Conservation (phyloP, 2,329 filamentous ascomycete genomes). For the Botryotinia narcissicola region DNA sequence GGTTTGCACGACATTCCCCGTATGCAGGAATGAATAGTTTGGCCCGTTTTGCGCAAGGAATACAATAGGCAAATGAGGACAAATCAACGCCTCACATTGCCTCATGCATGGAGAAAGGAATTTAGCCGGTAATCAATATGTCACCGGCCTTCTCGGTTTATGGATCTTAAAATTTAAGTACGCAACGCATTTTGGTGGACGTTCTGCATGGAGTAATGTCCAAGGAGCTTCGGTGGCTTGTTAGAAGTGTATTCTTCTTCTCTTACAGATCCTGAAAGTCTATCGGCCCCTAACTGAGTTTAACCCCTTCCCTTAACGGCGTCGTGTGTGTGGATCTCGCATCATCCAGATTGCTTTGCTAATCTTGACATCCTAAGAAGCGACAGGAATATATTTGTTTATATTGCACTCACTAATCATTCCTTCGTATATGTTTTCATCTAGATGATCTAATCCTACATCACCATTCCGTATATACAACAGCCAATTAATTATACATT, state of each 20-base stretch:
- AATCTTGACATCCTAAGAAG: not conserved
- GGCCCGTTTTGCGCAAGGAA: not conserved
- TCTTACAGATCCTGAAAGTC: not conserved
- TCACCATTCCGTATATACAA: not conserved
- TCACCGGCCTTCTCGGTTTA: not conserved
- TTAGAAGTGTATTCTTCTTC: not conserved
- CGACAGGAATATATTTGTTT: not conserved
- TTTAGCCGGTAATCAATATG: not conserved
- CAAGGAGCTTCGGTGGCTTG: not conserved
- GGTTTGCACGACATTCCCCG: not conserved
- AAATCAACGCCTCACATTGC: not conserved
- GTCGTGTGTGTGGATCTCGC: not conserved
- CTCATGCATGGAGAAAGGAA: too few species aligned
- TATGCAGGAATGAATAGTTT: not conserved
- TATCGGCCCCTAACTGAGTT: not conserved
- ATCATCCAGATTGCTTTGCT: not conserved
- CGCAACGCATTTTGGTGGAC: not conserved
- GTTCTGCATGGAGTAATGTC: not conserved
- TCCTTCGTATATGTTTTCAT: not conserved
- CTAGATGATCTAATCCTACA: not conserved
- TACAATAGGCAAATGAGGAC: not conserved
- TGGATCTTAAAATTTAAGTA: not conserved
- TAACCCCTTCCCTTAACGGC: not conserved
- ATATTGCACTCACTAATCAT: not conserved
- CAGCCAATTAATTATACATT: not conserved